These are phyloP conservation scores for Mucuna pruriens DNA, from an alignment of 306 rosid genomes.

Conservation along the genomic window DNA sequence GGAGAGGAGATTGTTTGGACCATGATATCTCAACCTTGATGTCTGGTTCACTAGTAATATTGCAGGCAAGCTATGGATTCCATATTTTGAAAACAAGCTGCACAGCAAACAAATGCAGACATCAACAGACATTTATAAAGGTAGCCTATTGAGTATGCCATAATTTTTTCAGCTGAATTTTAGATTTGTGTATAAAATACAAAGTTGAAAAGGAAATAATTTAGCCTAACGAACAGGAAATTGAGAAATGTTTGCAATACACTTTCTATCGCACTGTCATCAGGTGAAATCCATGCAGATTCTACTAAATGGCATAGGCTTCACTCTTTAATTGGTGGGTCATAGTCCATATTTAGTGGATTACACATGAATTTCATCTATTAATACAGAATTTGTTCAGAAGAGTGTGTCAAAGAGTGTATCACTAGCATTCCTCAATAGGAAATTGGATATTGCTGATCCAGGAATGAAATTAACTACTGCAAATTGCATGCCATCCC, in stretches of 20 bases:
- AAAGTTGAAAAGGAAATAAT: constrained; percentile 12
- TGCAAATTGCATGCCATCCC: not conserved
- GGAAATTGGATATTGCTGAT: constrained; percentile 13
- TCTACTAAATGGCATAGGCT: not conserved
- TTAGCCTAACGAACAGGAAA: constrained; percentile 24
- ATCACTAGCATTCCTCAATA: not conserved
- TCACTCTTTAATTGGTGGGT: not conserved
- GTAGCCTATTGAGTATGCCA: not conserved
- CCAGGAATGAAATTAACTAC: not conserved
- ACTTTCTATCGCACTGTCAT: not conserved
- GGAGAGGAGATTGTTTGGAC: constrained; percentile 56
- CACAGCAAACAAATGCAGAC: constrained; percentile 24
- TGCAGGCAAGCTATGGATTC: constrained; percentile 80
- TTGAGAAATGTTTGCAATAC: not conserved
- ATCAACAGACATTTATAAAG: constrained; percentile 12
- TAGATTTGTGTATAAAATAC: not conserved
- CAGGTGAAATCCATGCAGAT: not conserved
- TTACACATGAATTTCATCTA: not conserved
- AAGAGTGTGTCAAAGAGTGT: not conserved
- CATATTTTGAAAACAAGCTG: constrained; percentile 78
- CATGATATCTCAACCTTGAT: constrained; percentile 59
- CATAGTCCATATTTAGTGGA: not conserved
- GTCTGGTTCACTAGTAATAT: constrained; percentile 76
- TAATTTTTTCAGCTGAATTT: not conserved
- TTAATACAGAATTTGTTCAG: not conserved